Conservation (phyloP, 371 early-diverging fungal genomes). For the Mucor lusitanicus region DNA sequence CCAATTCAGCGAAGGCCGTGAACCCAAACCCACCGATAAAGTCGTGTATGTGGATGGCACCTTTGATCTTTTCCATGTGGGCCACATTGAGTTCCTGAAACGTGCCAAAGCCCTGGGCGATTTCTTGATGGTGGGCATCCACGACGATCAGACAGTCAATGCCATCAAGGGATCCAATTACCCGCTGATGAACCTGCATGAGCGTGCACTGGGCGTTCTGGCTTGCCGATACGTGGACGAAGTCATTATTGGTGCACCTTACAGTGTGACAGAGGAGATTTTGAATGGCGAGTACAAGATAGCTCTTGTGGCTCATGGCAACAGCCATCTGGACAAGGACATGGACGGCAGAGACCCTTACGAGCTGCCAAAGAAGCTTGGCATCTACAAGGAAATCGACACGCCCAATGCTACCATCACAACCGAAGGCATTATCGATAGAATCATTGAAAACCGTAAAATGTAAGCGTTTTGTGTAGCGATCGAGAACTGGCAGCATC, state of each 20-base stretch:
- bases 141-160: slow-evolving; percentile 91
- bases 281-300: slow-evolving; percentile 80
- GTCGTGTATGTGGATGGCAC: slow-evolving; percentile 96
- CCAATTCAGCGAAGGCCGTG: slow-evolving; percentile 84
- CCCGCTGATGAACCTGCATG: slow-evolving; percentile 94
- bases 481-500: neutral
- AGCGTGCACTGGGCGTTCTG: slow-evolving; percentile 87
- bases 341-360: slow-evolving; percentile 85
- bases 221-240: slow-evolving; percentile 91
- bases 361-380: slow-evolving; percentile 70
- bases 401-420: slow-evolving; percentile 77
- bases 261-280: slow-evolving; percentile 82
- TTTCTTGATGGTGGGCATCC: slow-evolving; percentile 93
- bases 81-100: slow-evolving; percentile 93
- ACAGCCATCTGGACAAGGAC: slow-evolving; percentile 63
- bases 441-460: slow-evolving; percentile 85
- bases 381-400: slow-evolving; percentile 76
- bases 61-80: slow-evolving; percentile 97
- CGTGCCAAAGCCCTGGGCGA: slow-evolving; percentile 86
- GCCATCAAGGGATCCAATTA: slow-evolving; percentile 84
- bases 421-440: slow-evolving; percentile 81
- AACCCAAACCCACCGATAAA: slow-evolving; percentile 66
- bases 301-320: slow-evolving; percentile 78
- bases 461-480: slow-evolving; percentile 56
- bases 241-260: slow-evolving; percentile 89